These are phyloP conservation scores for Cystoisospora suis DNA, from an alignment of 169 alveolate species.

Conservation along the genomic window DNA sequence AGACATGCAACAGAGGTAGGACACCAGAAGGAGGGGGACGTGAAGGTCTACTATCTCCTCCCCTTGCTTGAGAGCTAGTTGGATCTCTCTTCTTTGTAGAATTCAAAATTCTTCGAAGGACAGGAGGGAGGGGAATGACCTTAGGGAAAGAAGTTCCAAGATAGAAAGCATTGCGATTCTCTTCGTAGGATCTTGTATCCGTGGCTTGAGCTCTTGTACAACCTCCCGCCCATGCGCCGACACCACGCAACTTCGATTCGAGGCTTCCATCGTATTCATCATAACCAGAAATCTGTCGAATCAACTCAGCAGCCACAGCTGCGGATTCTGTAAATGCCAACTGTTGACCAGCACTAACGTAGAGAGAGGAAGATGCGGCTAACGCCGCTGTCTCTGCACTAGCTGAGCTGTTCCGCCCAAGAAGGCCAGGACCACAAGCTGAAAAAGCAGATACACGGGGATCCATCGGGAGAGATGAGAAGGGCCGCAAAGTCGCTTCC, in stretches of 20 bases:
- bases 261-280: not conserved
- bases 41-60: too few relatives aligned
- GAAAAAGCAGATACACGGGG: too few relatives aligned
- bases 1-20: not conserved
- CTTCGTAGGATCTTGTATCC: slow-evolving; percentile 29
- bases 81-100: not conserved
- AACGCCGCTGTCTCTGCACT: too few relatives aligned
- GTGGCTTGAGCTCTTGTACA: not conserved
- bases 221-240: slow-evolving; percentile 26
- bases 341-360: not conserved
- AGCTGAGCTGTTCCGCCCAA: too few relatives aligned
- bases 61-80: too few relatives aligned
- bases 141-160: not conserved
- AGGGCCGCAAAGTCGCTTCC: too few relatives aligned
- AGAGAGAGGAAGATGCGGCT: slow-evolving; percentile 3
- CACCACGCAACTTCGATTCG: slow-evolving; percentile 14
- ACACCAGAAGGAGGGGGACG: not conserved
- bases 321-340: not conserved
- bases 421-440: too few relatives aligned
- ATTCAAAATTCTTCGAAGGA: not conserved
- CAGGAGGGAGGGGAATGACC: slow-evolving; percentile 9
- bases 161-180: not conserved
- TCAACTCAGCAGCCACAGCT: not conserved
- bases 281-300: not conserved
- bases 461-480: too few relatives aligned